Conservation (phyloP, 139 green algal genomes). For the Eudorina sp. region DNA sequence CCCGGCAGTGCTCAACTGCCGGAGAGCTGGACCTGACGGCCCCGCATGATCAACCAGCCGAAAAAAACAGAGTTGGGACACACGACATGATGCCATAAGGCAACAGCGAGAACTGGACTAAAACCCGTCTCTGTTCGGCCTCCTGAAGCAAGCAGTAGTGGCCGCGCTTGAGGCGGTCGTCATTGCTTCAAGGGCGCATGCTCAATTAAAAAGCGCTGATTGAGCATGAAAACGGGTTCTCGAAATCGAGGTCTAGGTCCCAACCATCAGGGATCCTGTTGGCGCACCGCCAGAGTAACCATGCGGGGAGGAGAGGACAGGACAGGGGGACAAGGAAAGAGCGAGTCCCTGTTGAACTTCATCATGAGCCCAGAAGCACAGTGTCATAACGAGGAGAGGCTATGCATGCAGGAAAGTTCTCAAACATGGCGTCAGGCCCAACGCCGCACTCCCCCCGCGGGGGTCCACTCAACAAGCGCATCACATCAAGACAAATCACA, state of each 20-base stretch:
- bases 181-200: background rate
- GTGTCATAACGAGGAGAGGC: no score
- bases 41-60: background rate
- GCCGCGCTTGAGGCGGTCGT: background rate
- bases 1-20: background rate
- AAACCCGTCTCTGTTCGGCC: background rate
- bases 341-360: no score
- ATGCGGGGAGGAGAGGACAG: no score
- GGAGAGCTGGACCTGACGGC: no score
- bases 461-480: no score
- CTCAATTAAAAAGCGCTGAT: conserved; percentile 32
- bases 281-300: no score
- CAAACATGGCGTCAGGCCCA: no score
- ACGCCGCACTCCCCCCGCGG: no score
- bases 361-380: no score
- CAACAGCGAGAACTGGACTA: background rate
- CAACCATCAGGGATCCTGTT: conserved; percentile 43
- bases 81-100: background rate
- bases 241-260: conserved; percentile 44
- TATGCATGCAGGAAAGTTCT: no score
- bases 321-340: no score
- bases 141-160: background rate
- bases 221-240: conserved; percentile 47
- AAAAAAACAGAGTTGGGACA: background rate
- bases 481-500: no score